Evolutionary conservation across 2,329 filamentous ascomycete species (phyloP), one percentile per base, ranked within the genome.

Genomic region (Fusarium chaquense): DNA sequence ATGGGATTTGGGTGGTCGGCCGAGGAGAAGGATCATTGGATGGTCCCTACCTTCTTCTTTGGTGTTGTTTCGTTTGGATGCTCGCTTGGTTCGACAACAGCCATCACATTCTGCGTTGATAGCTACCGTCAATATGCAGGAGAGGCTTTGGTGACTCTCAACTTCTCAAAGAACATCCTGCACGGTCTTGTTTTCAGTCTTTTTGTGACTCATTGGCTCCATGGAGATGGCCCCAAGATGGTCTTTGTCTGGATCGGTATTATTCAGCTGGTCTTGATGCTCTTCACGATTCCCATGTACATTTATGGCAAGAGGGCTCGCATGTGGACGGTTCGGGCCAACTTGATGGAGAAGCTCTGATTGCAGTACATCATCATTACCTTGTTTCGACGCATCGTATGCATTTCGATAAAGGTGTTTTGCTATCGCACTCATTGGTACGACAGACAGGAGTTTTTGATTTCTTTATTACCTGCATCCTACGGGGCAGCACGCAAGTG

Each of bases 1-100:
- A 97, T 98, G 90, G 95, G 94, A 3, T 98, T 96, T 75, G 95
- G 95, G n/a, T 98, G 95, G 96, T 94, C 91, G 12, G 93, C 91
- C 0, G 79, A 93, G 67, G 86, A 90, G 59, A 84, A 84, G 26
- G 89, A 98, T 74, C 84, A 86, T 24, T 98, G 93, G 92, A 97
- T 97, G 54, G 93, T 97, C 0, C 96, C 96, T 0, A 98, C 95
- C 0, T 78, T 97, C 6, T 98, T 98, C 81, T 98, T 98, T 71
- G 95, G 95, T 9, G 79, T 98, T 49, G 90, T 97, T 33, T 96
- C 93, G 1, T 98, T 98, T 76, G 96, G 95, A 1, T 98, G 95
- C 80, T 92, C 92, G 5, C 84, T 98, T 3, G 95, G 93, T 1
- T 94, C 91, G 30, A 98, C 95, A 0, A 98, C 94, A 0, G 86